Evolutionary conservation across 2,329 filamentous ascomycete genomes (phyloP), one percentile per base, ranked within the genome.

Genomic region (Penicillium oxalicum): DNA sequence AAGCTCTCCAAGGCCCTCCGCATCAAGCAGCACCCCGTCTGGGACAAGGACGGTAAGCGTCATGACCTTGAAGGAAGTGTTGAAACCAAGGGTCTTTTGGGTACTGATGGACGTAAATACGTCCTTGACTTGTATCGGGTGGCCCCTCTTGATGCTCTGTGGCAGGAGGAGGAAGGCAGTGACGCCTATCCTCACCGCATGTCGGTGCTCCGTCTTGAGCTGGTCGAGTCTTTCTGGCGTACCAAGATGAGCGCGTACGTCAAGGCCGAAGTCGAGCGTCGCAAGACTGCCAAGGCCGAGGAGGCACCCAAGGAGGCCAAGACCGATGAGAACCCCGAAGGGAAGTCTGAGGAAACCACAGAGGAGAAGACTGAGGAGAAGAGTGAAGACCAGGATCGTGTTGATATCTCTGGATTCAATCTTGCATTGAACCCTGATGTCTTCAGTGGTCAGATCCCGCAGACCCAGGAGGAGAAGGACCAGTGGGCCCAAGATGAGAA

Each of bases 61-160:
- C 90, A 95, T 62, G 89, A 96, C 53, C 78, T 98, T 3, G 91
- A 97, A 70, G 89, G 88, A 36, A 97, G 91, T 62, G 91, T 98
- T 11, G 93, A 98, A 72, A 98, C 93, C 45, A 98, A 98, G 76
- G 93, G 93, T 45, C 77, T 98, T n/a, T 77, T 98, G 60, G 93
- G 93, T 41, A 98, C 93, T 1, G 93, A 98, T 64, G 93, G 91
- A 34, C 83, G 93, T 61, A 96, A 95, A 68, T 98, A 98, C 65
- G 88, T 96, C n/a, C 80, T 98, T 44, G 93, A 98, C 63, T 75
- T 98, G 45, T 98, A 98, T 75, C 84, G 93, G 49, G 86, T 97
- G 55, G 95, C 93, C 3, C 93, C 93, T 5, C 74, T 97, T 49
- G 93, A 98, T 69, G 83, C 96, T 48, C 71, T 79, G 24, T 98